Base-by-base conservation (phyloP, 768 basidiomycete species). In the Podaxis pistillaris region DNA sequence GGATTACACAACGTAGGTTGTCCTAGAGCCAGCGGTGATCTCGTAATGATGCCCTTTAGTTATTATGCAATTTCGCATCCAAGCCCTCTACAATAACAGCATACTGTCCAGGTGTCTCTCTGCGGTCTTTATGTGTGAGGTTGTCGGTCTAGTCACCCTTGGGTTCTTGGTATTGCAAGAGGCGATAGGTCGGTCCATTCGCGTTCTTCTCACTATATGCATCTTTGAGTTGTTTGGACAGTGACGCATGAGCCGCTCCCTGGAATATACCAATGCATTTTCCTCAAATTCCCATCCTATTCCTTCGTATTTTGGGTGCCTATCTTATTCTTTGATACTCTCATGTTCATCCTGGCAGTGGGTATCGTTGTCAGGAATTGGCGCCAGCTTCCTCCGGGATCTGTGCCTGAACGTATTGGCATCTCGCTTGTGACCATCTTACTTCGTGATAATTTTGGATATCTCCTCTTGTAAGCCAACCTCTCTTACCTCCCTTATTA, bases 271-370 rank as follows among this genome's bases (percentile, higher is more conserved):
- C 60, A 65, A n/a, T 68, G 68, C 37, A 47, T 37, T 15, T 30
- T 33, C 15, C 33, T 51, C 19, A 49, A 58, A 30, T 41, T 70
- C 19, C 72, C 72, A 19, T 55, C 63, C 8, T 69, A 66, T 41
- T 65, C 67, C 11, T 67, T 66, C 37, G 59, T 69, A 6, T 71
- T 72, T 52, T 74, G 73, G 73, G 46, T 75, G 24, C 70, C 72
- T 11, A 65, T 75, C n/a, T 60, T 74, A 19, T 51, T 65, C 33
- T 72, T 75, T 41, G 73, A 75, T 54, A 67, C 62, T 24, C 63
- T 74, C 58, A 56, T 74, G n/a, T 70, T 73, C 59, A 40, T 60
- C 13, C 64, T 75, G 5, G 68, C 70, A 1, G 52, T 74, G 22
- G 64, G 68, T 8, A 65, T 72, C 24, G 69, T 67, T 9, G 19